Evolutionary conservation across 305 asterid species (phyloP), one percentile per base, ranked within the genome.

Genomic region (Salvia sclarea): DNA sequence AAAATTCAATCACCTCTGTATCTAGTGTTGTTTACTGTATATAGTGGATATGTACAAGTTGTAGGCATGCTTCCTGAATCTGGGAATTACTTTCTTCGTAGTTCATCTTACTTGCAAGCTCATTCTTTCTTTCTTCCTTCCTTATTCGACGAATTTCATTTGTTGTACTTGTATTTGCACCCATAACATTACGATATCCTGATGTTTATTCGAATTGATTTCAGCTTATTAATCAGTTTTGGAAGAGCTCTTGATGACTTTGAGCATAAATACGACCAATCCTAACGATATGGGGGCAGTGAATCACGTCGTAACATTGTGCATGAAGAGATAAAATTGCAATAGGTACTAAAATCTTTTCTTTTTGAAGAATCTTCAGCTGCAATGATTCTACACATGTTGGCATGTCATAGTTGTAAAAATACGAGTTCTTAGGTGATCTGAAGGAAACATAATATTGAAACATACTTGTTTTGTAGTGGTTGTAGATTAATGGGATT

Each of bases 181-280:
- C n/a, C n/a, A n/a, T n/a, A n/a, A n/a, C n/a, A 4, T 18, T 63
- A 64, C 52, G 18, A 47, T 8, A 43, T 49, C 44, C 73, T 43
- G 50, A 38, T 59, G 50, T 22, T 33, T n/a, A 3, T 41, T 58
- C n/a, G 50, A 54, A 20, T 64, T 70, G 22, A 13, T 68, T 70
- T 52, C 78, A 81, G 86, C 74, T 81, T 53, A 59, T 78, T 45
- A 81, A 81, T 76, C 81, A 74, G 79, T 73, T 81, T 18, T 47
- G 54, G 73, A 67, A 75, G 61, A 70, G 76, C 75, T 72, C 79
- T 9, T 21, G 67, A 25, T 81, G 75, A 80, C 13, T 9, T 14
- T 70, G 11, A 16, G 48, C 12, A 25, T 0, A 5, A 30, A 44
- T 10, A 20, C 16, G 40, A 55, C 47, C 54, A 33, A 12, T 22